phyloP scores from a whole-genome alignment of 305 asterid genomes.

The Fraxinus dipetala region DNA sequence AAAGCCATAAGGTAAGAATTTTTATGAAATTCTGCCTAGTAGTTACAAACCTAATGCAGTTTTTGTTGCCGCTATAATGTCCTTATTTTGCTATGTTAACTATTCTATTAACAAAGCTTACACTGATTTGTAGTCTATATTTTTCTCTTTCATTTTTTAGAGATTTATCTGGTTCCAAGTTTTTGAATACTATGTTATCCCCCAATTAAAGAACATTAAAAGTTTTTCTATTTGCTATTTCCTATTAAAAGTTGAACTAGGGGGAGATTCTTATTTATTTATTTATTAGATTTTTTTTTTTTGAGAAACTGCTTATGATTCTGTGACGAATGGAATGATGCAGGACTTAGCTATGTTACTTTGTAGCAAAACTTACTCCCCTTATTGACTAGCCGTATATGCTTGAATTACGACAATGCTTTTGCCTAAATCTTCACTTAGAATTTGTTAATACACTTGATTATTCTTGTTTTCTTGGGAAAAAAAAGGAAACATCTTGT shows the following conservation, averaged over 20 bases:
- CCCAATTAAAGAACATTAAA: neutral
- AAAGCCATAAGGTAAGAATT: conserved; percentile 61
- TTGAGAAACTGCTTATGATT: neutral
- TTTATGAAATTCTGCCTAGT: conserved; percentile 5
- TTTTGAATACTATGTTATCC: neutral
- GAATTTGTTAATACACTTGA: neutral
- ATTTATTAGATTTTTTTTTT: neutral
- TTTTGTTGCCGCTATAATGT: neutral
- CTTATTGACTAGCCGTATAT: neutral
- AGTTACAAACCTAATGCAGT: conserved; percentile 14
- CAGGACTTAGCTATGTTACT: neutral
- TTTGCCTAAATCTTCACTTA: neutral
- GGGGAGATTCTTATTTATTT: neutral
- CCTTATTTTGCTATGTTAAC: neutral
- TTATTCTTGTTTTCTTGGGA: neutral
- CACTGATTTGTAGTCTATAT: neutral
- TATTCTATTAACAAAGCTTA: neutral
- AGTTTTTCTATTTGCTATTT: neutral
- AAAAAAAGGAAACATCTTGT: neutral
- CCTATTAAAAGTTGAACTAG: neutral
- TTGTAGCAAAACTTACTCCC: neutral
- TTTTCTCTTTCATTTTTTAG: neutral
- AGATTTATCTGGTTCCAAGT: neutral
- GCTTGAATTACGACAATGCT: neutral
- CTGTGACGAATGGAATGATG: neutral